Base-by-base conservation (phyloP, 1,284 basidiomycete genomes). In the Stereum hirsutum region DNA sequence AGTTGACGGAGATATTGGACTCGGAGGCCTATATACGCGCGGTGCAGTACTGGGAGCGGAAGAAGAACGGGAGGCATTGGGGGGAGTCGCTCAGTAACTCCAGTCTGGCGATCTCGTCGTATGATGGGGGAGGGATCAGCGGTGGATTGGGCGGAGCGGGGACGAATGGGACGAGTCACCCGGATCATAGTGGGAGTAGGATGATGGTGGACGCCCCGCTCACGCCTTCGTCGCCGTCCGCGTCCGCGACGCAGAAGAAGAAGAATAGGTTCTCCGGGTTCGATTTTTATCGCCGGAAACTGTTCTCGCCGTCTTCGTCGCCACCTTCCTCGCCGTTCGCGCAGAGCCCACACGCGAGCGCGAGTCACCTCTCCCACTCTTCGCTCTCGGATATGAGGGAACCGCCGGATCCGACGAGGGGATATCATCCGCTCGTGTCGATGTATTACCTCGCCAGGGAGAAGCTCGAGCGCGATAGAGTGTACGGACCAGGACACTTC, bases 401-500 rank as follows among this genome's bases (percentile, higher is more conserved):
- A 44, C 69, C 71, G 2, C 46, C 65, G 17, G 94, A 99, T 57
- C 95, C 96, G 6, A 95, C 91, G 4, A 73, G 80, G 42, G 94
- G 92, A 3, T 99, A 90, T 66, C 92, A 98, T 60, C 94, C 93
- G 0, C 74, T 99, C 26, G 76, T 99, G 43, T 94, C 92, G 20
- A 96, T 99, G 64, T 99, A 99, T 60, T 98, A 86, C 66, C 78
- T 99, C 15, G 90, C 95, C 2, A 72, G 87, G 44, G 95, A 99
- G 67, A 97, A 97, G 71, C 75, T 94, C 60, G 93, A 98, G 57
- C 73, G 95, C 41, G 94, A 98, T 56, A 75, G 77, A 46, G 86
- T 98, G 4, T 98, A 93, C 61, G 95, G 95, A 0, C 82, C 86
- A 1, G 92, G 91, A 2, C 84, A 90, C 52, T 99, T 99, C 62